Evolutionary conservation across 2,329 filamentous ascomycete species (phyloP).

Genomic region (Arachnomyces sp.): DNA sequence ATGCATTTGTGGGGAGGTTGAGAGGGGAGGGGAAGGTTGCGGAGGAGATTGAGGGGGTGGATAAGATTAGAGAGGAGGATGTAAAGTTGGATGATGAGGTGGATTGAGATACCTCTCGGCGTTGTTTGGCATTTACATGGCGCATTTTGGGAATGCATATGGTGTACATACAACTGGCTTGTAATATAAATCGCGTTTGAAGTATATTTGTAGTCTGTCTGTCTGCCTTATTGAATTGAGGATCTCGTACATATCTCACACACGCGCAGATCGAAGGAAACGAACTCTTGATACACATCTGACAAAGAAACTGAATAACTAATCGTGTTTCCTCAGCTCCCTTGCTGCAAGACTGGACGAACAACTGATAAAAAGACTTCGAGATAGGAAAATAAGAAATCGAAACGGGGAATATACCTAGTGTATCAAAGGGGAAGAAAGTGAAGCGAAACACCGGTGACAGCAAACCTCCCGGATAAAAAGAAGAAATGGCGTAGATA

Average conservation of each 20-base stretch:
- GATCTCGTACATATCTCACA: no score
- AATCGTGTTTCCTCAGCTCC: no score
- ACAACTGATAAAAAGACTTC: not conserved
- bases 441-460: conserved; percentile 1
- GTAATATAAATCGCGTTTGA: no score
- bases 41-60: conserved; percentile 32
- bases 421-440: conserved; percentile 16
- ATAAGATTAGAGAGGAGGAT: conserved; percentile 29
- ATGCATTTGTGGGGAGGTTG: conserved; percentile 29
- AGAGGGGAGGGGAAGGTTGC: conserved; percentile 19
- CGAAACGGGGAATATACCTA: conserved; percentile 9
- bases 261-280: no score
- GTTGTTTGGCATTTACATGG: no score
- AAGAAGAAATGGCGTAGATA: conserved; percentile 5
- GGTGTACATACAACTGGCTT: no score
- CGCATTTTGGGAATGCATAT: no score
- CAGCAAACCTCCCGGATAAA: conserved; percentile 11
- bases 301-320: no score
- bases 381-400: not conserved
- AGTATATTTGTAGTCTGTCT: not conserved
- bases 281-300: no score
- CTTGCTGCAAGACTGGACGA: no score
- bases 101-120: no score
- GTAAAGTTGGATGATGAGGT: conserved; percentile 16
- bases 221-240: not conserved